These are phyloP conservation scores for Fagopyrum homotropicum DNA, from an alignment of 148 eudicot species.

Conservation along the genomic window DNA sequence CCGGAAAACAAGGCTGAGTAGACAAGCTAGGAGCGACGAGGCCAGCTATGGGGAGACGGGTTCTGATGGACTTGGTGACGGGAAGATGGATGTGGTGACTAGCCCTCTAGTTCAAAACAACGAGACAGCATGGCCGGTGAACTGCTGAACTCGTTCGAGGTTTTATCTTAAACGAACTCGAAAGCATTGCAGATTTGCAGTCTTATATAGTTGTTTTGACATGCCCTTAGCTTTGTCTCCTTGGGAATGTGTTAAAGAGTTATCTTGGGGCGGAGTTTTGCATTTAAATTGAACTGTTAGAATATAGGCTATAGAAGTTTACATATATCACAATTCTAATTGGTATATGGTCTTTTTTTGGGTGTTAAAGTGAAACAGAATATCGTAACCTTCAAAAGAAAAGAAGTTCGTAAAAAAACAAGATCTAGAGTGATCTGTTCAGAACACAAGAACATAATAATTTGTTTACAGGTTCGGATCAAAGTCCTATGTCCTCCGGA, in stretches of 20 bases:
- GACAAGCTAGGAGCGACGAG: not conserved
- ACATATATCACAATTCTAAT: not conserved
- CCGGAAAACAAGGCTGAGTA: not conserved
- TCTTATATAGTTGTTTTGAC: slow-evolving; percentile 1
- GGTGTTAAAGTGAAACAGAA: not conserved
- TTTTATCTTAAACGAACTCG: not conserved
- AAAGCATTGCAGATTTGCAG: not conserved
- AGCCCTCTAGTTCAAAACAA: slow-evolving; percentile 10
- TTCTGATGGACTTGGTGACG: not conserved
- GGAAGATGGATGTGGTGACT: slow-evolving; percentile 6
- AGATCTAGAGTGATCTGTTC: too few species aligned
- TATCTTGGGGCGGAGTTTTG: not conserved
- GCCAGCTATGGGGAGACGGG: not conserved
- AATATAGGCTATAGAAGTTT: not conserved
- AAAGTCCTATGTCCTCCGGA: too few species aligned
- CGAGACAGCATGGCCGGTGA: not conserved
- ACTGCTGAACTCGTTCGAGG: slow-evolving; percentile 3
- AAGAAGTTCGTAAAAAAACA: too few species aligned
- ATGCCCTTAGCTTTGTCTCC: too few species aligned
- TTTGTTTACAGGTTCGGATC: too few species aligned
- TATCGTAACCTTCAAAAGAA: too few species aligned
- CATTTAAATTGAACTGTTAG: not conserved
- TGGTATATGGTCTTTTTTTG: not conserved
- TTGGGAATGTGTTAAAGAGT: not conserved
- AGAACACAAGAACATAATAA: too few species aligned